A percentile compares a stretch with the other conserved stretches of the same genome.
phyloP scores from a whole-genome alignment of 768 basidiomycete genomes.

The Lentinus tigrinus region DNA sequence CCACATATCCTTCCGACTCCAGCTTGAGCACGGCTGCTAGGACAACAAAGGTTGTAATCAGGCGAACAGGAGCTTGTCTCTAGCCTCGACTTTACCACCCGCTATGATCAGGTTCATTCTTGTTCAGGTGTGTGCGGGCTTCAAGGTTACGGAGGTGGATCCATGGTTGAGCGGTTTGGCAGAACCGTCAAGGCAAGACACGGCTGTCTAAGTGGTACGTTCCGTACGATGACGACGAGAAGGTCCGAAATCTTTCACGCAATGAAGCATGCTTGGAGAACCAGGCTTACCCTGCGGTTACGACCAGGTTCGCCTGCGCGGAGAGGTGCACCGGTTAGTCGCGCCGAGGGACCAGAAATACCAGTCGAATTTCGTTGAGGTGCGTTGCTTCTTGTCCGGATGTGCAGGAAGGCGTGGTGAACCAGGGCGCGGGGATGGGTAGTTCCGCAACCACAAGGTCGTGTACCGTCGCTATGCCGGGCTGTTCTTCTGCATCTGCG shows the following conservation, averaged over 20 bases:
- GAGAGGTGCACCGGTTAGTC: constrained; percentile 94
- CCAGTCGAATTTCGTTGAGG: constrained; percentile 99
- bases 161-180: constrained; percentile 1
- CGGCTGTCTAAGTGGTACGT: constrained; percentile 98
- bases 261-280: not conserved
- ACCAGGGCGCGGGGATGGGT: not conserved
- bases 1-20: no score
- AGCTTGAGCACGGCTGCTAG: no score
- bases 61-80: no score
- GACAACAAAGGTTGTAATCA: no score
- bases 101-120: constrained; percentile 96
- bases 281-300: not conserved
- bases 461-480: constrained; percentile 65
- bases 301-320: constrained; percentile 81
- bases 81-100: not conserved
- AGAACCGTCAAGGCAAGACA: constrained; percentile 99
- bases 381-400: constrained; percentile 33
- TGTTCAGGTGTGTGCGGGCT: constrained; percentile 68
- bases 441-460: constrained; percentile 98
- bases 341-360: constrained; percentile 98
- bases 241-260: constrained; percentile 46
- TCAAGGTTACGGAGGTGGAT: not conserved
- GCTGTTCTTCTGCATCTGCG: constrained; percentile 74
- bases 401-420: not conserved
- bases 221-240: constrained; percentile 98